phyloP scores from a whole-genome alignment of 805 yeast species.

The Kuraishia hungarica region DNA sequence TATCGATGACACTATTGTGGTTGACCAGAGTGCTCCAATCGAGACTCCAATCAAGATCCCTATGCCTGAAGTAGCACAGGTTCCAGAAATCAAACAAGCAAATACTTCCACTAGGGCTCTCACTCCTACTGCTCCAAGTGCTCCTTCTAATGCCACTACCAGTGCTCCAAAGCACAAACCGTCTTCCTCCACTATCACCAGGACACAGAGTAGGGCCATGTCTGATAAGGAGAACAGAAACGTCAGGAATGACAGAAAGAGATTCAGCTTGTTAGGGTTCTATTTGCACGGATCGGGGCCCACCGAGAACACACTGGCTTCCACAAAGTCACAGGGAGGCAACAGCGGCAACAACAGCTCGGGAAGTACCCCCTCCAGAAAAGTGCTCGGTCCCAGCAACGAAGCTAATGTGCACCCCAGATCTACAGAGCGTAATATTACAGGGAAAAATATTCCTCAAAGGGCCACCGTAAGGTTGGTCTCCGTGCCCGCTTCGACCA shows the following conservation, averaged over 20 bases:
- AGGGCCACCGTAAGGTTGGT: not conserved
- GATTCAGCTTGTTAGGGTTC: constrained; percentile 35
- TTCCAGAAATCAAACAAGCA: not conserved
- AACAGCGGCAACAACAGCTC: constrained; percentile 1
- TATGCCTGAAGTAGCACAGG: not conserved
- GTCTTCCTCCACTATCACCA: not conserved
- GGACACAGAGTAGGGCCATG: constrained; percentile 7
- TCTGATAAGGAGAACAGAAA: constrained; percentile 19
- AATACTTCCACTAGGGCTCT: not conserved
- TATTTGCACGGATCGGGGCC: constrained; percentile 27
- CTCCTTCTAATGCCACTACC: constrained; percentile 6
- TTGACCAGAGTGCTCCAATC: not conserved
- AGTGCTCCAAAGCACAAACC: not conserved
- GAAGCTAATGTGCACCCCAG: constrained; percentile 17
- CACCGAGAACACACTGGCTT: constrained; percentile 2
- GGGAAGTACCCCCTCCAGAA: not conserved
- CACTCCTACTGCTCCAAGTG: not conserved
- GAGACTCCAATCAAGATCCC: not conserved
- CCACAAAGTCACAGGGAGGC: not conserved
- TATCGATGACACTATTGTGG: not conserved
- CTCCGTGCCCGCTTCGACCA: not conserved
- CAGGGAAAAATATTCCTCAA: not conserved
- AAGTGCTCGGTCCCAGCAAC: constrained; percentile 20
- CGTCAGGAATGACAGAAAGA: constrained; percentile 16
- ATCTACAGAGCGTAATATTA: not conserved